Base-by-base conservation (phyloP, 352 stramenopile genomes). In the Pythium folliculosum region DNA sequence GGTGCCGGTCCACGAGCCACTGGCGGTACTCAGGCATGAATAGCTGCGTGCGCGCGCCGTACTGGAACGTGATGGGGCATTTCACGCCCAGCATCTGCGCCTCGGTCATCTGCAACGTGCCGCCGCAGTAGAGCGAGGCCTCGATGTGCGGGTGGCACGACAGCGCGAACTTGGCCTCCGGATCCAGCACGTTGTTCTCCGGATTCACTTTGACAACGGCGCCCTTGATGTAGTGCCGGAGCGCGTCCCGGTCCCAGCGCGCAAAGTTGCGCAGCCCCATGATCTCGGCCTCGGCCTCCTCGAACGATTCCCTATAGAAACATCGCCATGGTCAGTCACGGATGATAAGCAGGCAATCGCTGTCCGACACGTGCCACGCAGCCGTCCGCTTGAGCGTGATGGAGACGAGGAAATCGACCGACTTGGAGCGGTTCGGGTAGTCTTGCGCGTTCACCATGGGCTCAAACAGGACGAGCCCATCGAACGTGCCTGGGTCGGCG, bases 391-490 rank as follows among this genome's bases (percentile, higher is more conserved):
- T 37, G 5, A 73, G 60, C 38, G 67, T 73, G 44, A 65, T 37
- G 3, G 49, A 49, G 0, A 73, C 60, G 45, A 73, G 60, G 30
- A 68, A 68, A 22, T 67, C 53, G 17, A 65, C 58, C 0, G 48
- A 27, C 44, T 58, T 57, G 12, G 25, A 10, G 9, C 32, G 19
- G 17, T 66, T 40, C 21, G 38, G 51, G 21, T 67, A 14, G 13
- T 32, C 12, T 0, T 57, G 32, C 14, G 62, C 49, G 62, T 82
- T 79, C 16, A 77, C 75, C 25, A 65, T 66, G 12, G 79, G 77
- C 54, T 88, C 79, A 51, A 88, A 88, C 23, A 85, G 55, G 27
- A 84, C 61, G 1, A 87, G 64, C 0, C 66, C 72, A 27, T 81
- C 67, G 40, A 86, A 86, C 35, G 74, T 82, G 10, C 76, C 78